A percentile compares a stretch with the other conserved stretches of the same genome.
phyloP scores from a whole-genome alignment of 2,329 filamentous ascomycete genomes.

The Thermochaetoides dissita region DNA sequence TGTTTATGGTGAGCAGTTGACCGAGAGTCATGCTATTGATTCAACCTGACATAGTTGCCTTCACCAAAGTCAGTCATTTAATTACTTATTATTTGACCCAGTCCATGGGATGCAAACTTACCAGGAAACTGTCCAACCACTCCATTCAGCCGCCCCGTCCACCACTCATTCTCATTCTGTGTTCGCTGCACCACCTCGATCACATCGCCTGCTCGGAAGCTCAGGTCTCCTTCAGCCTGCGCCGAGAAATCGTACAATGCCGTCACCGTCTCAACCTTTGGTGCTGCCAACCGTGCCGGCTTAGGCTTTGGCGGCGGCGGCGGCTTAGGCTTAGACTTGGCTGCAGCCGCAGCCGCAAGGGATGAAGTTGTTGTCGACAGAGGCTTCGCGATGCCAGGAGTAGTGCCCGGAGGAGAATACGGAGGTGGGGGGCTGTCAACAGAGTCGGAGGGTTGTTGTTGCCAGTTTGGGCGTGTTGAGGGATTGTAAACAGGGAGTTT shows the following conservation, averaged over 20 bases:
- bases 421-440: slow-evolving; percentile 54
- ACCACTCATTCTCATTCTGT: slow-evolving; percentile 95
- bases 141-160: slow-evolving; percentile 68
- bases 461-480: slow-evolving; percentile 9
- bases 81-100: slow-evolving; percentile 3
- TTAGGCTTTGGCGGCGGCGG: slow-evolving; percentile 24
- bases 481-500: background rate
- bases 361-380: slow-evolving; percentile 10
- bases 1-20: background rate
- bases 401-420: slow-evolving; percentile 38
- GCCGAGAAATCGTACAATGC: slow-evolving; percentile 94
- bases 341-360: slow-evolving; percentile 35
- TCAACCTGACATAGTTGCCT: slow-evolving; percentile 35
- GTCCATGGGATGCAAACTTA: slow-evolving; percentile 28
- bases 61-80: background rate
- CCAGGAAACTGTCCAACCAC: slow-evolving; percentile 89
- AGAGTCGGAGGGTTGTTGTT: slow-evolving; percentile 23
- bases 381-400: too few relatives aligned
- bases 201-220: slow-evolving; percentile 72
- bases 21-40: slow-evolving; percentile 13
- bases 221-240: slow-evolving; percentile 85
- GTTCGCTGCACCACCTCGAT: slow-evolving; percentile 80
- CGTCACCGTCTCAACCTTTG: slow-evolving; percentile 57
- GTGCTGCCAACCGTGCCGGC: slow-evolving; percentile 52
- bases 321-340: slow-evolving; percentile 45